A percentile compares a stretch with the other conserved stretches of the same genome.
Conservation (phyloP, 345 rosid genomes). For the Hypericum androsaemum region DNA sequence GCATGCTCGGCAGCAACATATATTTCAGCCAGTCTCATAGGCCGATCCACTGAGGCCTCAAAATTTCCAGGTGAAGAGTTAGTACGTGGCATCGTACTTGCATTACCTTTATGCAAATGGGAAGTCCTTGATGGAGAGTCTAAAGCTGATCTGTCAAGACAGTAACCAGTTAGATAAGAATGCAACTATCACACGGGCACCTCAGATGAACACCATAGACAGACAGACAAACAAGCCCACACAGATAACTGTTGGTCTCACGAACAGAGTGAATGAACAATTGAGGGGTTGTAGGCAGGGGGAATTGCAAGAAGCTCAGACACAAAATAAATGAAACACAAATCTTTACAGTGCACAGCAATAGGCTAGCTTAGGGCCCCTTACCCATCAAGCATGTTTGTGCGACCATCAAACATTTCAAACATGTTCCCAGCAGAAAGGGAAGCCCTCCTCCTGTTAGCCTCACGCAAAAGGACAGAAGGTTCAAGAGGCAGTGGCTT, state of each 20-base stretch:
- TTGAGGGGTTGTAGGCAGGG: not conserved
- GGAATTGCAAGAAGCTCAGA: not conserved
- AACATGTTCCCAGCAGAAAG: conserved; percentile 84
- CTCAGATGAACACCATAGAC: too few species aligned
- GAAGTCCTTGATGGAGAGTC: conserved; percentile 40
- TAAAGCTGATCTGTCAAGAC: conserved; percentile 60
- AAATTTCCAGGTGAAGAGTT: conserved; percentile 78
- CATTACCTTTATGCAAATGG: conserved; percentile 33
- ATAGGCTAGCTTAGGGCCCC: conserved; percentile 14
- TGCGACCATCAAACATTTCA: conserved; percentile 50
- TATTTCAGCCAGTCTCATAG: conserved; percentile 95
- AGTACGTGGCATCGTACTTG: conserved; percentile 51
- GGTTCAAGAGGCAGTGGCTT: conserved; percentile 95
- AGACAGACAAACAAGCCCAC: too few species aligned
- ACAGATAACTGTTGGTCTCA: not conserved
- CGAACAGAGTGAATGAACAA: not conserved
- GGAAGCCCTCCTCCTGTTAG: conserved; percentile 91
- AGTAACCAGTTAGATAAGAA: conserved; percentile 25
- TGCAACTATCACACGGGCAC: not conserved
- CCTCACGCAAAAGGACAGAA: conserved; percentile 82
- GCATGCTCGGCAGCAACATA: conserved; percentile 93
- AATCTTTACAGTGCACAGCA: conserved; percentile 3
- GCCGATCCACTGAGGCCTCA: conserved; percentile 73
- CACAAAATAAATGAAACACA: not conserved
- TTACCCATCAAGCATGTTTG: conserved; percentile 66